Evolutionary conservation across 768 basidiomycete genomes (phyloP).

Genomic region (Collybia sordida): DNA sequence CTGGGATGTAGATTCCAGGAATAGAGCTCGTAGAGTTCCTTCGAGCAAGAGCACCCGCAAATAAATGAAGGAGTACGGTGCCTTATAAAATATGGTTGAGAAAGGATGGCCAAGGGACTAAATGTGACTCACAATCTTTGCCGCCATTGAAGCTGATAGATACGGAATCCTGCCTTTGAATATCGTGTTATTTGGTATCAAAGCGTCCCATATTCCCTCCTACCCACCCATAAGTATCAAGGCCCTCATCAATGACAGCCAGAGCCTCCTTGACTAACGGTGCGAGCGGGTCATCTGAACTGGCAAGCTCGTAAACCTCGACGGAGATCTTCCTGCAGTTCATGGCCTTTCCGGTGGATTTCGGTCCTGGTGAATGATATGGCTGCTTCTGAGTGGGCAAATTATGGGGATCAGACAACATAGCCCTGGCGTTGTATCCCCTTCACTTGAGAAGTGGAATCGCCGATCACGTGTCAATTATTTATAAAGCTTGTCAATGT

Average conservation of each 20-base stretch:
- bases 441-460: conserved; percentile 2
- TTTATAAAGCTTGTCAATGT: not conserved
- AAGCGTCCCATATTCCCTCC: conserved; percentile 9
- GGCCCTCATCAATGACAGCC: conserved; percentile 72
- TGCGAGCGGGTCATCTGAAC: conserved; percentile 53
- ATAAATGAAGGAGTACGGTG: conserved; percentile 92
- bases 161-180: conserved; percentile 59
- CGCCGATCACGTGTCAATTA: conserved; percentile 9
- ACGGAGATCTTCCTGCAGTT: conserved; percentile 52
- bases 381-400: no score
- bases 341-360: conserved; percentile 23
- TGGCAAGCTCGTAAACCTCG: conserved; percentile 63
- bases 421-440: not conserved
- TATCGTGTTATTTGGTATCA: conserved; percentile 16
- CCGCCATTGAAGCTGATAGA: conserved; percentile 98
- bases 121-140: conserved; percentile 82
- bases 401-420: not conserved
- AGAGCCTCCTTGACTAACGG: conserved; percentile 75
- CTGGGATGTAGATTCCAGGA: conserved; percentile 83
- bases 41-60: conserved; percentile 68
- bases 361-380: no score
- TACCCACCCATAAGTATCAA: conserved; percentile 83
- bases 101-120: conserved; percentile 1
- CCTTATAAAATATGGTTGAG: conserved; percentile 43
- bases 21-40: conserved; percentile 44